Percentiles rank a stretch among this genome's conserved stretches.
phyloP scores from a whole-genome alignment of 2,329 filamentous ascomycete species.

The Verticillium tricorpus region DNA sequence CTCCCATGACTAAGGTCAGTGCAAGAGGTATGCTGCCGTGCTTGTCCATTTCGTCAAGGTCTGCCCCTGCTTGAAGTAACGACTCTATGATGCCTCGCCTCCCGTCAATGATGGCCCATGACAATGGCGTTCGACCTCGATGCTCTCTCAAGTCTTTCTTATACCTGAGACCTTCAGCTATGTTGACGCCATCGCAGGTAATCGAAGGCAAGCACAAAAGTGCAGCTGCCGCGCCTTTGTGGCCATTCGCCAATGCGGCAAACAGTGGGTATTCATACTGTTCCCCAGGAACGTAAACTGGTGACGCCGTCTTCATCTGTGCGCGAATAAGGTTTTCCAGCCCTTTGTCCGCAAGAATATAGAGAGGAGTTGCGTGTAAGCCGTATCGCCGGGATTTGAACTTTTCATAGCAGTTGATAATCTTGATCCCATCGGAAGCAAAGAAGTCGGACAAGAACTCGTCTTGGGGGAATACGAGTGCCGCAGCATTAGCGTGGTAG shows the following conservation, averaged over 20 bases:
- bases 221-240: slow-evolving; percentile 18
- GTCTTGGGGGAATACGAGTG: slow-evolving; percentile 19
- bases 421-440: slow-evolving; percentile 20
- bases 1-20: too few relatives aligned
- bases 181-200: slow-evolving; percentile 3
- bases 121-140: slow-evolving; percentile 12
- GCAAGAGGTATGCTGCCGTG: slow-evolving; percentile 11
- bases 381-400: slow-evolving; percentile 19
- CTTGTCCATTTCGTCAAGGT: not conserved
- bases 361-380: slow-evolving; percentile 19
- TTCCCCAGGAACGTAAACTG: slow-evolving; percentile 19
- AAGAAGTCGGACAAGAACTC: slow-evolving; percentile 25
- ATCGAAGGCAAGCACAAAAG: slow-evolving; percentile 14
- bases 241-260: slow-evolving; percentile 25
- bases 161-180: slow-evolving; percentile 1
- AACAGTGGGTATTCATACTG: slow-evolving; percentile 28
- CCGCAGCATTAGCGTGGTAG: slow-evolving; percentile 33
- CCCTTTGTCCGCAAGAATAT: slow-evolving; percentile 27
- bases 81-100: slow-evolving; percentile 12
- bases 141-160: not conserved
- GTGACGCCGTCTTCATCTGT: slow-evolving; percentile 11
- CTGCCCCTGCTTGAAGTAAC: slow-evolving; percentile 9
- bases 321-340: slow-evolving; percentile 22
- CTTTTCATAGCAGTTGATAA: slow-evolving; percentile 25
- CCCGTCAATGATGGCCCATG: slow-evolving; percentile 19